Conservation (phyloP, 768 basidiomycete genomes). For the Pisolithus tinctorius region DNA sequence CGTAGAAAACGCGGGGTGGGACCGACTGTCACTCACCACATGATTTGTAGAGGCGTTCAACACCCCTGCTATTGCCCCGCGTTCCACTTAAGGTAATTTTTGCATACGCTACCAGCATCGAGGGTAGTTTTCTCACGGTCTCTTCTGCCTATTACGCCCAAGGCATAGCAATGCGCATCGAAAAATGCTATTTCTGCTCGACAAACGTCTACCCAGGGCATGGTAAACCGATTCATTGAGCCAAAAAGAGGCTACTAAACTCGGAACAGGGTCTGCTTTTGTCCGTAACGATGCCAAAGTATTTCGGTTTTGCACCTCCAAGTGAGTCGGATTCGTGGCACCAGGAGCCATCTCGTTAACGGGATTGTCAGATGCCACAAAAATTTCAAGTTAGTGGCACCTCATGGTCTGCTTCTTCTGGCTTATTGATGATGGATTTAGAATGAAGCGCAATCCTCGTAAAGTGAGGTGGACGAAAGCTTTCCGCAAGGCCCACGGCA, state of each 20-base stretch:
- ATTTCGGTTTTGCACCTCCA: slow-evolving; percentile 96
- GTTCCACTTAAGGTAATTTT: no score
- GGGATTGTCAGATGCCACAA: slow-evolving; percentile 75
- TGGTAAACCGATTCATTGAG: slow-evolving; percentile 39
- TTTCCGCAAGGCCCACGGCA: slow-evolving; percentile 96
- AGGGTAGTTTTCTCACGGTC: no score
- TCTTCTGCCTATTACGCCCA: no score
- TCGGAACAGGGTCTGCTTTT: slow-evolving; percentile 71
- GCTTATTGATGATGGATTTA: slow-evolving; percentile 22
- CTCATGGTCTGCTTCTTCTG: background rate
- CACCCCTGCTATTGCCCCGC: no score
- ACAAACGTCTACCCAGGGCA: slow-evolving; percentile 96
- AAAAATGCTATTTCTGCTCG: slow-evolving; percentile 99
- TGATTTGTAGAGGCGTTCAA: no score
- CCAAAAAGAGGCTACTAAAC: background rate
- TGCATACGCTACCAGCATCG: no score
- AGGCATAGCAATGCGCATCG: slow-evolving; percentile 66
- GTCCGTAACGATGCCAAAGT: slow-evolving; percentile 98
- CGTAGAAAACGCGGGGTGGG: no score
- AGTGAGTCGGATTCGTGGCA: slow-evolving; percentile 44
- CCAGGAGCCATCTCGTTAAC: slow-evolving; percentile 4
- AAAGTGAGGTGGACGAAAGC: slow-evolving; percentile 99
- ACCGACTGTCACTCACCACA: no score
- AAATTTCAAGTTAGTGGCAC: slow-evolving; percentile 86
- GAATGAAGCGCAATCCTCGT: slow-evolving; percentile 99